Conservation (phyloP, 1,284 basidiomycete genomes). For the Fomitiporia mediterranea region DNA sequence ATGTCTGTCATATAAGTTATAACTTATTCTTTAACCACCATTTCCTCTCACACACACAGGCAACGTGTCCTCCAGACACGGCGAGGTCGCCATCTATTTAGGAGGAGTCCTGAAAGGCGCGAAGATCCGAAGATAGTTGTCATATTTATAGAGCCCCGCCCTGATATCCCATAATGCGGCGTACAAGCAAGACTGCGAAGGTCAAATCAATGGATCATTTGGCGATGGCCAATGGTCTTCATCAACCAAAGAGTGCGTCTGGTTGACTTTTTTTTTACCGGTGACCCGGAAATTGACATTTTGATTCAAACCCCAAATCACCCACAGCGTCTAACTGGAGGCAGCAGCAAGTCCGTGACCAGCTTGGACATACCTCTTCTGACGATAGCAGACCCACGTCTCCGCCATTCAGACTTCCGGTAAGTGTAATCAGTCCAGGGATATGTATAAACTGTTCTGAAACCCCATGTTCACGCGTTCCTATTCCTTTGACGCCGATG, state of each 20-base stretch:
- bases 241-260: conserved; percentile 7
- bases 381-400: conserved; percentile 12
- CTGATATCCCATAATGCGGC: background rate
- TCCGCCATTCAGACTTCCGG: conserved; percentile 15
- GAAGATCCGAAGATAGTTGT: background rate
- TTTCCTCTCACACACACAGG: background rate
- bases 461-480: background rate
- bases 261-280: background rate
- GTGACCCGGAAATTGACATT: background rate
- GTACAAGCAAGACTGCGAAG: background rate
- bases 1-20: no score
- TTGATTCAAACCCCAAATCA: background rate
- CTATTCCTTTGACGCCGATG: background rate
- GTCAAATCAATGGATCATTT: background rate
- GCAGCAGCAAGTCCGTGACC: conserved; percentile 19
- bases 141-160: background rate
- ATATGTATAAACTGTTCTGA: background rate
- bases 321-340: conserved; percentile 19
- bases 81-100: background rate
- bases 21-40: background rate
- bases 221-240: background rate
- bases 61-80: background rate
- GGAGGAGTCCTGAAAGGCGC: background rate
- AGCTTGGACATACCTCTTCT: conserved; percentile 15
- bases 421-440: background rate